Conservation (phyloP, 2,329 filamentous ascomycete species). For the Alternaria arborescens region DNA sequence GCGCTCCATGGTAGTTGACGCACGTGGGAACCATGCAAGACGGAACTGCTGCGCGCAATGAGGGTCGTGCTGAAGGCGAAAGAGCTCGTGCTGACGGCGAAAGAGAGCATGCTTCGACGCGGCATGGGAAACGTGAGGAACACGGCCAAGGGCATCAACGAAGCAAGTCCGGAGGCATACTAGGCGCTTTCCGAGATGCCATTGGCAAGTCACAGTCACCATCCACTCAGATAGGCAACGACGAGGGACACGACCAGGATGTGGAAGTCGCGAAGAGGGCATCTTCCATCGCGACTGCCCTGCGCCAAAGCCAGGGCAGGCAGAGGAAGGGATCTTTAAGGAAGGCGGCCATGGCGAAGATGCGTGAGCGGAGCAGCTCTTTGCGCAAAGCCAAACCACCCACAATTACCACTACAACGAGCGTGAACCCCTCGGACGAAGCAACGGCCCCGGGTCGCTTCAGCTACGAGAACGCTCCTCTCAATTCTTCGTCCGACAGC, state of each 20-base stretch:
- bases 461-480: slow-evolving; percentile 50
- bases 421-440: slow-evolving; percentile 25
- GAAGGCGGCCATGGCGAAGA: slow-evolving; percentile 81
- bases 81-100: not conserved
- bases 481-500: slow-evolving; percentile 47
- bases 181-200: slow-evolving; percentile 60
- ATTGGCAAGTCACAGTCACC: slow-evolving; percentile 41
- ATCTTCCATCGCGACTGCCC: slow-evolving; percentile 45
- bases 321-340: slow-evolving; percentile 84
- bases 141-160: slow-evolving; percentile 44
- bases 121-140: slow-evolving; percentile 5
- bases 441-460: slow-evolving; percentile 41
- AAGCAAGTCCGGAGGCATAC: slow-evolving; percentile 69
- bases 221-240: slow-evolving; percentile 33
- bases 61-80: not conserved
- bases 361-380: slow-evolving; percentile 41
- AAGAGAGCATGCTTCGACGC: not conserved
- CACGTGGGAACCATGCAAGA: slow-evolving; percentile 35
- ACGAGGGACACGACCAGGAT: slow-evolving; percentile 34
- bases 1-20: slow-evolving; percentile 22
- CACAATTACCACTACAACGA: slow-evolving; percentile 29
- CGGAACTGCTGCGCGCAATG: slow-evolving; percentile 14
- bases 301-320: slow-evolving; percentile 62
- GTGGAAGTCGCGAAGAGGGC: slow-evolving; percentile 37
- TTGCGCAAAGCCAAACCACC: slow-evolving; percentile 34